Conservation (phyloP, 495 filamentous ascomycete species). For the Penicillium pancosmium region DNA sequence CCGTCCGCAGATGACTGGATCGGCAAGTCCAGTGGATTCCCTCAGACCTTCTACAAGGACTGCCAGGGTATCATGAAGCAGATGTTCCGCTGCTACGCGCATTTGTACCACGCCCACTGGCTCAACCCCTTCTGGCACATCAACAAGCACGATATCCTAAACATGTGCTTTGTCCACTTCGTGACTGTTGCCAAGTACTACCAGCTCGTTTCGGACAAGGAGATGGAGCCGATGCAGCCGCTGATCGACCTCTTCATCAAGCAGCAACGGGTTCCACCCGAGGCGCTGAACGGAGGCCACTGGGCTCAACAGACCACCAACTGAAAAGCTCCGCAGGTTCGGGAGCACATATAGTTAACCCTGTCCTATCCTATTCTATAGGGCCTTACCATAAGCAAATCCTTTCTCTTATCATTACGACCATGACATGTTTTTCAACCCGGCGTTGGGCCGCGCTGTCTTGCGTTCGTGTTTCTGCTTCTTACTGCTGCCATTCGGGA, state of each 20-base stretch:
- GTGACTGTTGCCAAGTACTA: constrained; percentile 84
- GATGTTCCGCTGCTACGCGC: constrained; percentile 96
- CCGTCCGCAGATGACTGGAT: constrained; percentile 67
- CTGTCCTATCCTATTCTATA: neutral
- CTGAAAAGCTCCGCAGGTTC: constrained; percentile 31
- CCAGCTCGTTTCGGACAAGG: constrained; percentile 77
- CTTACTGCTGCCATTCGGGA: constrained; percentile 19
- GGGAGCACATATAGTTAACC: constrained; percentile 5
- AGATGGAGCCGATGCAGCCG: constrained; percentile 92
- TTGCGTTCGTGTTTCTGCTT: constrained; percentile 27
- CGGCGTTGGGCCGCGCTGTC: constrained; percentile 41
- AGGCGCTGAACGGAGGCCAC: constrained; percentile 55
- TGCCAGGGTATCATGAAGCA: constrained; percentile 91
- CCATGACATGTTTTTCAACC: constrained; percentile 40
- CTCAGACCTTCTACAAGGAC: constrained; percentile 79
- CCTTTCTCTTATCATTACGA: constrained; percentile 25
- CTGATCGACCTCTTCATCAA: constrained; percentile 87
- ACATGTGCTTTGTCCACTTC: constrained; percentile 95
- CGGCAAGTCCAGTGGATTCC: constrained; percentile 87
- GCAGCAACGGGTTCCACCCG: constrained; percentile 78
- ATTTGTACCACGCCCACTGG: constrained; percentile 86
- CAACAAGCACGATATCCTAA: constrained; percentile 81
- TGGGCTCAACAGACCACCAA: constrained; percentile 47
- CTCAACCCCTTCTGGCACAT: constrained; percentile 81
- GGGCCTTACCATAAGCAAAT: too few species aligned